phyloP scores from a whole-genome alignment of 2,329 filamentous ascomycete genomes.

The Colletotrichum chrysophilum region DNA sequence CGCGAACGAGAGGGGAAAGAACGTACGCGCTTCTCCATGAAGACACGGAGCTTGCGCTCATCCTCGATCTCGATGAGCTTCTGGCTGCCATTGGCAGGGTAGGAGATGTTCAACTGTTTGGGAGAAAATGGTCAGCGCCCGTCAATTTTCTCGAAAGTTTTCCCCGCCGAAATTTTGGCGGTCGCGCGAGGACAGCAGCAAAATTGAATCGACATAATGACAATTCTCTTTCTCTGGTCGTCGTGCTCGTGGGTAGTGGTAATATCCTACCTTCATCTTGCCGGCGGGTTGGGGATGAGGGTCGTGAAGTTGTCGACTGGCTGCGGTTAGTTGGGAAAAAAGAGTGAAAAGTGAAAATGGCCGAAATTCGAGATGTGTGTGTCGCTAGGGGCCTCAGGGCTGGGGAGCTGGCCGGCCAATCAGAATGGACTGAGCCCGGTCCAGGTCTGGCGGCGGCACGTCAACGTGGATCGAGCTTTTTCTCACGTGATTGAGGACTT shows the following conservation, averaged over 20 bases:
- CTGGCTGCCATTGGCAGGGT: constrained; percentile 99
- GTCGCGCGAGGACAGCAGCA: not conserved
- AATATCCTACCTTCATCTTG: constrained; percentile 51
- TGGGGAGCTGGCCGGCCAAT: not conserved
- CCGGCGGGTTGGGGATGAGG: constrained; percentile 44
- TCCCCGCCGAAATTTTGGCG: not conserved
- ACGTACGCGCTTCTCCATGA: constrained; percentile 96
- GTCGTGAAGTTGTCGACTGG: constrained; percentile 48
- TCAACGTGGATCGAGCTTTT: not conserved
- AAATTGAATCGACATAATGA: not conserved
- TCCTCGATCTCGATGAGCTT: constrained; percentile 99
- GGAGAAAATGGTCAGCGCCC: constrained; percentile 36
- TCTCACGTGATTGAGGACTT: not conserved
- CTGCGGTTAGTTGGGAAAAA: constrained; percentile 38
- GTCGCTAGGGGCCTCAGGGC: not conserved
- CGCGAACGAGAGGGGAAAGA: not conserved
- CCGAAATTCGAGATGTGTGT: not conserved
- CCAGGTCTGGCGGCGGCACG: not conserved
- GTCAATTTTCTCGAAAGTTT: not conserved
- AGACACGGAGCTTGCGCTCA: constrained; percentile 98
- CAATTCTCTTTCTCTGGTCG: not conserved
- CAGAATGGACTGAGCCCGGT: not conserved
- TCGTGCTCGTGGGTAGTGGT: not conserved
- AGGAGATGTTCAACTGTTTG: constrained; percentile 69
- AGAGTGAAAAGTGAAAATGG: constrained; percentile 37